Evolutionary conservation across 2,329 filamentous ascomycete genomes (phyloP).

Genomic region (Aspergillus caelatus): DNA sequence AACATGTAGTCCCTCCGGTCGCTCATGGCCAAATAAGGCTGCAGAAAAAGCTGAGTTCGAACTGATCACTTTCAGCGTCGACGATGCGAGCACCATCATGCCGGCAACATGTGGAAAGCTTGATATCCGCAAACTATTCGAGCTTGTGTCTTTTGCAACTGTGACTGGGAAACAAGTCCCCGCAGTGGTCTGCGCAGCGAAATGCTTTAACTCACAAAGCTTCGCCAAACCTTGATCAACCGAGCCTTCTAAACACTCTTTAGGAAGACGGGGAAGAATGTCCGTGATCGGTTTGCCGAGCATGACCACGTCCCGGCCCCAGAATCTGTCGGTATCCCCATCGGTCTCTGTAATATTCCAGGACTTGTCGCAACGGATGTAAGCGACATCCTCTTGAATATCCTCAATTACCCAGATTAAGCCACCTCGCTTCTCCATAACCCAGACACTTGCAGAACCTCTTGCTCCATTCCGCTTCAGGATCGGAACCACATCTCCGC

Average conservation of each 20-base stretch:
- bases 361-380: constrained; percentile 74
- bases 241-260: constrained; percentile 70
- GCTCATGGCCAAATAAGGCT: constrained; percentile 85
- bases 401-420: constrained; percentile 98
- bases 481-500: constrained; percentile 97
- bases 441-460: constrained; percentile 94
- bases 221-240: constrained; percentile 74
- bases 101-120: constrained; percentile 97
- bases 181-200: constrained; percentile 78
- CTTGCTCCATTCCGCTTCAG: constrained; percentile 91
- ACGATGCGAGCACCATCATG: constrained; percentile 87
- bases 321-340: constrained; percentile 83
- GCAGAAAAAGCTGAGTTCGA: constrained; percentile 94
- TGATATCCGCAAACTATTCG: constrained; percentile 77
- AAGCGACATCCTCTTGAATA: constrained; percentile 90
- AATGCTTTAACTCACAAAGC: constrained; percentile 72
- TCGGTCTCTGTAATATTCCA: constrained; percentile 70
- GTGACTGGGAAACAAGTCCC: constrained; percentile 82
- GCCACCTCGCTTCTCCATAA: constrained; percentile 93
- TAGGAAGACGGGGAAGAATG: constrained; percentile 79
- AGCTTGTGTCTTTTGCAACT: constrained; percentile 70
- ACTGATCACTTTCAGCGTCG: constrained; percentile 78
- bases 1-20: constrained; percentile 78
- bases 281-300: constrained; percentile 74
- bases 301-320: constrained; percentile 71